Conservation (phyloP, 495 filamentous ascomycete species). For the Viridothelium virens region DNA sequence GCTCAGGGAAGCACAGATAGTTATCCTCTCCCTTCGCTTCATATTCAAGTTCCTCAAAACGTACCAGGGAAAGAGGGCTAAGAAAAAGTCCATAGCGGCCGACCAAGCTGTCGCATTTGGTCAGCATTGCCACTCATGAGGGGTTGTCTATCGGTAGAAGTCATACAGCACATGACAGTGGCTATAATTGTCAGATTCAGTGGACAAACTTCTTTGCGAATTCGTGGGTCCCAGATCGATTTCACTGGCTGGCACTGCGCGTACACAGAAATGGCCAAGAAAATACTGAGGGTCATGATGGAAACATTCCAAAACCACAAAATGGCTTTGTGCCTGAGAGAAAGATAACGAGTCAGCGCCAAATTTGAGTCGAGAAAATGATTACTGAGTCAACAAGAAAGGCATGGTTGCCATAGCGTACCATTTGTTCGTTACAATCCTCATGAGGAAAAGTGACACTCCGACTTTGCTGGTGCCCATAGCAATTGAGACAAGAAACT, state of each 20-base stretch:
- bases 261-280: neutral
- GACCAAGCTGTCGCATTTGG: neutral
- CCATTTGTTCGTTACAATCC: conserved; percentile 4
- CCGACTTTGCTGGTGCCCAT: neutral
- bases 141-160: neutral
- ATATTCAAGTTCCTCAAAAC: conserved; percentile 3
- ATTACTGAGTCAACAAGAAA: no score
- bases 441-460: conserved; percentile 3
- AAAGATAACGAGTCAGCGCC: neutral
- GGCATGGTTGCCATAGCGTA: neutral
- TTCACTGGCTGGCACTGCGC: neutral
- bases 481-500: conserved; percentile 2
- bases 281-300: neutral
- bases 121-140: neutral
- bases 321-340: neutral
- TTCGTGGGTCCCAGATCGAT: conserved; percentile 2
- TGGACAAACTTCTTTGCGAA: neutral
- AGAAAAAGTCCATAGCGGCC: neutral
- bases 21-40: conserved; percentile 3
- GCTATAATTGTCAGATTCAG: conserved; percentile 2
- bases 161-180: neutral
- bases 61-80: neutral
- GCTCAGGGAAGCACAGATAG: neutral
- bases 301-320: conserved; percentile 4
- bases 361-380: neutral